Percentiles rank a stretch among this genome's conserved stretches.
Conservation (phyloP, 352 stramenopile genomes). For the Saprolegnia diclina region DNA sequence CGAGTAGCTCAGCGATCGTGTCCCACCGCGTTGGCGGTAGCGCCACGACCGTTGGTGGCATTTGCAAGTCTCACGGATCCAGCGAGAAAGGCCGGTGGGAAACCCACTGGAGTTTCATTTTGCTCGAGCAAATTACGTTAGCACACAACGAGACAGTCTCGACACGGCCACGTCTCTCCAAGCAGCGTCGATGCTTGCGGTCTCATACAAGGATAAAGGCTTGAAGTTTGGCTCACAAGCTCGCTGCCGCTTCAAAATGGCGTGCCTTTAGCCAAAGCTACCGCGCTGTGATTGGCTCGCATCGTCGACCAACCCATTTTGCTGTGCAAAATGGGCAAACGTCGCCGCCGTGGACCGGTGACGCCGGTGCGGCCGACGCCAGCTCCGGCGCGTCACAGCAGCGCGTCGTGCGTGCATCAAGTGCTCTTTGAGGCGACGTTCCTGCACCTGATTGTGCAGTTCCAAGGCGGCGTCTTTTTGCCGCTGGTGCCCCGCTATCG, state of each 20-base stretch:
- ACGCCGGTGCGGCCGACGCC: background rate
- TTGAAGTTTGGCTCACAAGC: too few species aligned
- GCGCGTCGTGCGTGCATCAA: background rate
- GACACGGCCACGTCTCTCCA: too few species aligned
- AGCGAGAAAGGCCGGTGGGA: too few species aligned
- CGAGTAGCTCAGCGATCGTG: background rate
- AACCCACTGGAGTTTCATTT: too few species aligned
- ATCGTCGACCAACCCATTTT: background rate
- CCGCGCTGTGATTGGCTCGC: too few species aligned
- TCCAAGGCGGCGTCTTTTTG: background rate
- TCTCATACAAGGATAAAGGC: too few species aligned
- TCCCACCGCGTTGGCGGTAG: background rate
- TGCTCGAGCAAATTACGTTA: too few species aligned
- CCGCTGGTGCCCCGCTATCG: background rate
- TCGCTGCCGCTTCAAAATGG: background rate
- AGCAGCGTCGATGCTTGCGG: too few species aligned
- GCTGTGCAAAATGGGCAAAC: background rate
- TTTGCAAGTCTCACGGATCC: too few species aligned
- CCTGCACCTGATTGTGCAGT: background rate
- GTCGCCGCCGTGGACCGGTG: too few species aligned
- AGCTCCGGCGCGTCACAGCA: background rate
- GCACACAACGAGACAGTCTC: too few species aligned
- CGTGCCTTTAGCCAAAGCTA: background rate
- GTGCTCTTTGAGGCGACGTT: background rate
- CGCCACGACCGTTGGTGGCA: too few species aligned